Percentiles rank a stretch among this genome's conserved stretches.
Conservation (phyloP, 208 protist genomes). For the Sergeia podlipaevii region DNA sequence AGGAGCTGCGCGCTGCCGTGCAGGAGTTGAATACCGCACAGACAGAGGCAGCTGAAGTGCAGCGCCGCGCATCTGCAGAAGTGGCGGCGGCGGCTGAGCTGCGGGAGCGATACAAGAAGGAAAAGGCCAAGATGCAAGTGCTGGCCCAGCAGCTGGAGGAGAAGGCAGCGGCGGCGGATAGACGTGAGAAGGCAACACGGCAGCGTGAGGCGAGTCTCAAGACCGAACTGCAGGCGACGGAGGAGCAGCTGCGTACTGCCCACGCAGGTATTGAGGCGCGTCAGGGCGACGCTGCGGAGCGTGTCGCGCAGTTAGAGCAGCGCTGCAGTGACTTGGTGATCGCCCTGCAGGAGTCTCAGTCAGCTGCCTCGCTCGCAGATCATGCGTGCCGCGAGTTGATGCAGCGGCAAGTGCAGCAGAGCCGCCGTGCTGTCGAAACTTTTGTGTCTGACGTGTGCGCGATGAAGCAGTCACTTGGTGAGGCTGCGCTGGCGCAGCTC, state of each 20-base stretch:
- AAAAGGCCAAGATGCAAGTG: constrained; percentile 53
- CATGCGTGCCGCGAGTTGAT: constrained; percentile 2
- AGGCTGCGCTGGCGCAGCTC: constrained; percentile 7
- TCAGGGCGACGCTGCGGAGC: constrained; percentile 8
- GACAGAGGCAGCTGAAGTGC: constrained; percentile 25
- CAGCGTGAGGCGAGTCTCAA: constrained; percentile 25
- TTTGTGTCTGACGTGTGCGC: constrained; percentile 13
- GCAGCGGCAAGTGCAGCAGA: background rate
- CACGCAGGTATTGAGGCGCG: constrained; percentile 20
- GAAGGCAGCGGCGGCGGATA: constrained; percentile 19
- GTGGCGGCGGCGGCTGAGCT: constrained; percentile 33
- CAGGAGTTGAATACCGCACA: constrained; percentile 16
- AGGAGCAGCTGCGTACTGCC: constrained; percentile 19
- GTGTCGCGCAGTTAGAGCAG: constrained; percentile 1
- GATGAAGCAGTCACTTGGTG: constrained; percentile 17
- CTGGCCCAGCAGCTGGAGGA: constrained; percentile 44
- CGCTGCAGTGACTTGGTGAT: background rate
- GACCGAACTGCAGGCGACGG: constrained; percentile 19
- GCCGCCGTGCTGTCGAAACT: constrained; percentile 1
- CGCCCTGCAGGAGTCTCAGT: background rate
- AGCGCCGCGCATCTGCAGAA: constrained; percentile 25
- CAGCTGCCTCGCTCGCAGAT: background rate
- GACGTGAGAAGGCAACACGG: constrained; percentile 31
- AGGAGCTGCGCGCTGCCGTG: constrained; percentile 26
- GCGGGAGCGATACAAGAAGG: constrained; percentile 50